Percentiles rank a stretch among this genome's conserved stretches.
These are phyloP conservation scores for Clitopilus passeckerianus DNA, from an alignment of 768 basidiomycete species.

Conservation along the genomic window DNA sequence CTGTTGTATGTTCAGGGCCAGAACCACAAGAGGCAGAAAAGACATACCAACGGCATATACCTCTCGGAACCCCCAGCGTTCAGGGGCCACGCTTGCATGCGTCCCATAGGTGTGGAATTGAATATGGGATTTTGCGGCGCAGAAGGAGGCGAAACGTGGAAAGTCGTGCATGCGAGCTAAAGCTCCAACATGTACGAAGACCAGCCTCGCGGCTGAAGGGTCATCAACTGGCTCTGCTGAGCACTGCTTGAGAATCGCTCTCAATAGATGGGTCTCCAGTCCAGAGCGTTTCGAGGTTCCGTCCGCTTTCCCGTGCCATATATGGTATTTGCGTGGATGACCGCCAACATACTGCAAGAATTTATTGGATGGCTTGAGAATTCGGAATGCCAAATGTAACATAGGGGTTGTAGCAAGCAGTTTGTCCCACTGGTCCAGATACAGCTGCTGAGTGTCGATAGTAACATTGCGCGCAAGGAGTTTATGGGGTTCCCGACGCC, in stretches of 20 bases:
- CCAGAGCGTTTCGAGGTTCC: slow-evolving; percentile 13
- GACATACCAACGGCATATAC: slow-evolving; percentile 64
- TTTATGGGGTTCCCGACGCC: slow-evolving; percentile 13
- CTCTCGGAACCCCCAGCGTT: slow-evolving; percentile 58
- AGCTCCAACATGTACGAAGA: slow-evolving; percentile 67
- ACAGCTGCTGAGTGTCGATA: slow-evolving; percentile 12
- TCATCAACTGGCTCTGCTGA: slow-evolving; percentile 31
- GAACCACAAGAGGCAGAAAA: background rate
- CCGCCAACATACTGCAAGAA: slow-evolving; percentile 40
- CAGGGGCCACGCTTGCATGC: slow-evolving; percentile 43
- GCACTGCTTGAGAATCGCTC: slow-evolving; percentile 37
- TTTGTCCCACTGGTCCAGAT: slow-evolving; percentile 12
- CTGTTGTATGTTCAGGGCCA: slow-evolving; percentile 25
- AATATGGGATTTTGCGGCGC: slow-evolving; percentile 31
- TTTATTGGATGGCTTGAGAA: slow-evolving; percentile 42
- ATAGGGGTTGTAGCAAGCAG: slow-evolving; percentile 17
- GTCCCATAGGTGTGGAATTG: slow-evolving; percentile 71
- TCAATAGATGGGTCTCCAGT: slow-evolving; percentile 39
- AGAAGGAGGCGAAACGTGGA: slow-evolving; percentile 41
- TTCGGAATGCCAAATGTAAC: slow-evolving; percentile 35
- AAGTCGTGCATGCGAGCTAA: slow-evolving; percentile 44
- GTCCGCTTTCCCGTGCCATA: slow-evolving; percentile 34
- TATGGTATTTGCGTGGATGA: slow-evolving; percentile 32
- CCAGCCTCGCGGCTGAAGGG: slow-evolving; percentile 35
- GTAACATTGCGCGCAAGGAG: slow-evolving; percentile 11